phyloP scores from a whole-genome alignment of 1,284 basidiomycete species.

The Lentinula novae-zelandiae region DNA sequence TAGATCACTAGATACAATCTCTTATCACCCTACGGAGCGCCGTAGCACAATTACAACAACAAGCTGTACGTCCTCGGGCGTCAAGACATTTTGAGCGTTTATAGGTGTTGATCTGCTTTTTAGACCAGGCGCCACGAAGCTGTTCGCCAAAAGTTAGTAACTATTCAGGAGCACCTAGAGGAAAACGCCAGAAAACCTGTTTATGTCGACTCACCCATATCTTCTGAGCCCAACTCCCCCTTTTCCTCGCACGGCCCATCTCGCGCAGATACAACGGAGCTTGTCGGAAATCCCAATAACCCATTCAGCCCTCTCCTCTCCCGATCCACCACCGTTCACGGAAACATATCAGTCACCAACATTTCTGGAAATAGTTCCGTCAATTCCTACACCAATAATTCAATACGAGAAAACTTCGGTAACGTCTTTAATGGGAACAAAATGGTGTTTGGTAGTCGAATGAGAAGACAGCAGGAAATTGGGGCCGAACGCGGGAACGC shows the following conservation, averaged over 20 bases:
- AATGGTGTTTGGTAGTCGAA: not conserved
- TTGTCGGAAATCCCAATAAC: not conserved
- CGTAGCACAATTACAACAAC: conserved; percentile 35
- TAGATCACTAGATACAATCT: not conserved
- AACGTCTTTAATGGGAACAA: not conserved
- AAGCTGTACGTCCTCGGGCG: not conserved
- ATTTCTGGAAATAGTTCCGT: not conserved
- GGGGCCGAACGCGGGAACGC: too few relatives aligned
- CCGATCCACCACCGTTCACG: not conserved
- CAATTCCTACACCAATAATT: not conserved
- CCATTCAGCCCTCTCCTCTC: not conserved
- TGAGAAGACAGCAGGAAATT: too few relatives aligned
- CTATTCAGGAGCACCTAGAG: not conserved
- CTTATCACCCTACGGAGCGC: not conserved
- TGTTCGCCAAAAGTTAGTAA: not conserved
- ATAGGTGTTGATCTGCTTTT: not conserved
- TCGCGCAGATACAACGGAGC: not conserved
- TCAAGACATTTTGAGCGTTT: too few relatives aligned
- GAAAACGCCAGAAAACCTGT: not conserved
- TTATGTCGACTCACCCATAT: not conserved
- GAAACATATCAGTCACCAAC: not conserved
- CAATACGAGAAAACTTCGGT: not conserved
- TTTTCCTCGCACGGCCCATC: not conserved
- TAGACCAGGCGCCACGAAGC: not conserved
- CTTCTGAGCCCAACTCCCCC: not conserved